These are phyloP conservation scores for Trematosphaeria pertusa DNA, from an alignment of 2,329 filamentous ascomycete genomes.

Conservation along the genomic window DNA sequence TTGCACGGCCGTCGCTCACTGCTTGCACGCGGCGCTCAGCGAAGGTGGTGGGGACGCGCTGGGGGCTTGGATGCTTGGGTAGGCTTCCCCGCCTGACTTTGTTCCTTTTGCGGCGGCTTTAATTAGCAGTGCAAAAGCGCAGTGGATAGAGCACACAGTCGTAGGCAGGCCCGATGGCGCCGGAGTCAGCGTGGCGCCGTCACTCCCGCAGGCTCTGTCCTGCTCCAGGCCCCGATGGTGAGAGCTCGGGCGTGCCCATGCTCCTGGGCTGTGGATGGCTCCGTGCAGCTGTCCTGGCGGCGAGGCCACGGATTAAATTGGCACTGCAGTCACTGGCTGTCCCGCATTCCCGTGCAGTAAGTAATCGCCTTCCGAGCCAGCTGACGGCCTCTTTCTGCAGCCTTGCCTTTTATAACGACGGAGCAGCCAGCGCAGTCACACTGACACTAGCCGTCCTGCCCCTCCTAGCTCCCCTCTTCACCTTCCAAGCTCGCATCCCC, in stretches of 20 bases:
- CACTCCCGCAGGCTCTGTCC: too few species aligned
- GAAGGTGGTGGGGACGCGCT: neutral
- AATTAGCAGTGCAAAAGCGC: slow-evolving; percentile 2
- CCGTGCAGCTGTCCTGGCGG: neutral
- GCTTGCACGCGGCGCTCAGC: neutral
- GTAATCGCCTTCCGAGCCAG: slow-evolving; percentile 1
- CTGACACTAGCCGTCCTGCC: slow-evolving; percentile 3
- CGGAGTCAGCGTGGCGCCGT: too few species aligned
- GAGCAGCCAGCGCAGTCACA: slow-evolving; percentile 5
- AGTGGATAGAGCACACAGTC: too few species aligned
- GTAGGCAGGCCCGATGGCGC: too few species aligned
- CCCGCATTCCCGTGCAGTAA: slow-evolving; percentile 5
- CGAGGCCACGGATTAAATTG: slow-evolving; percentile 8
- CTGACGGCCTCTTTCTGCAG: slow-evolving; percentile 12
- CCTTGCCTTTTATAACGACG: slow-evolving; percentile 14
- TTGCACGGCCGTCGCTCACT: too few species aligned
- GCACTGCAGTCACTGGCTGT: slow-evolving; percentile 5
- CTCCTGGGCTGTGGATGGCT: neutral
- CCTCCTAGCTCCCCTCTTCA: slow-evolving; percentile 4
- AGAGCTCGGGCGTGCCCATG: neutral
- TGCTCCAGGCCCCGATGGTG: too few species aligned
- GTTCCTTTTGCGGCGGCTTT: neutral
- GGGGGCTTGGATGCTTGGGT: neutral
- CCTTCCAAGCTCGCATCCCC: slow-evolving; percentile 1
- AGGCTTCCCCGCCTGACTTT: neutral